These are phyloP conservation scores for Leavenworthia alabamica DNA, from an alignment of 345 rosid genomes.

Conservation along the genomic window DNA sequence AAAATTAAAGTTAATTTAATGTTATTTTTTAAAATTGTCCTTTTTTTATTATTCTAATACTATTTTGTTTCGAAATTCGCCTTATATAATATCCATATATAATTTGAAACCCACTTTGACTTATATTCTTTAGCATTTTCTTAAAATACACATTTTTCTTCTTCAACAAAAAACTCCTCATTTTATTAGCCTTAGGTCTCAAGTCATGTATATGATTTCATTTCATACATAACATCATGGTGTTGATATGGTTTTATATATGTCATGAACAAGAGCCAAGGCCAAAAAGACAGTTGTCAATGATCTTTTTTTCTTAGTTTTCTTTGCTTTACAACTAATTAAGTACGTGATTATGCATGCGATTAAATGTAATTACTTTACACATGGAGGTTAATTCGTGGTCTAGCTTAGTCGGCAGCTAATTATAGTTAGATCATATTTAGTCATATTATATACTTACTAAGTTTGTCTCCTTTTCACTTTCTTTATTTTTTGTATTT, in stretches of 20 bases:
- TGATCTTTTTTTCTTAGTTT: not conserved
- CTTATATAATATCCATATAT: not conserved
- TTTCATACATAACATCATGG: not conserved
- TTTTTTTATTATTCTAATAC: too few relatives aligned
- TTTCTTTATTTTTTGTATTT: not conserved
- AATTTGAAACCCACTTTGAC: not conserved
- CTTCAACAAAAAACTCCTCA: not conserved
- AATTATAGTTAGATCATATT: not conserved
- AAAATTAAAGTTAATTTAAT: too few relatives aligned
- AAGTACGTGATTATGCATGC: conserved; percentile 8
- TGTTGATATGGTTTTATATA: not conserved
- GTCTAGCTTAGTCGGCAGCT: conserved; percentile 9
- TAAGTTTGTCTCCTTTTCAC: not conserved
- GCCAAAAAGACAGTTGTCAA: conserved; percentile 3
- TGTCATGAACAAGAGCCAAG: not conserved
- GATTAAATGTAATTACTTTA: not conserved
- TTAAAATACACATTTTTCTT: not conserved
- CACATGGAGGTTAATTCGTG: not conserved
- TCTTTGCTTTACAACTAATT: conserved; percentile 8
- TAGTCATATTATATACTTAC: not conserved
- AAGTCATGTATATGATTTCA: not conserved
- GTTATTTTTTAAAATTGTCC: too few relatives aligned
- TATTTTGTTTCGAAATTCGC: not conserved
- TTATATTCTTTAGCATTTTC: not conserved
- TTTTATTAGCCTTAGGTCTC: not conserved